A percentile compares a stretch with the other conserved stretches of the same genome.
Conservation (phyloP, 108 stramenopile species). For the Nitzschia palea region DNA sequence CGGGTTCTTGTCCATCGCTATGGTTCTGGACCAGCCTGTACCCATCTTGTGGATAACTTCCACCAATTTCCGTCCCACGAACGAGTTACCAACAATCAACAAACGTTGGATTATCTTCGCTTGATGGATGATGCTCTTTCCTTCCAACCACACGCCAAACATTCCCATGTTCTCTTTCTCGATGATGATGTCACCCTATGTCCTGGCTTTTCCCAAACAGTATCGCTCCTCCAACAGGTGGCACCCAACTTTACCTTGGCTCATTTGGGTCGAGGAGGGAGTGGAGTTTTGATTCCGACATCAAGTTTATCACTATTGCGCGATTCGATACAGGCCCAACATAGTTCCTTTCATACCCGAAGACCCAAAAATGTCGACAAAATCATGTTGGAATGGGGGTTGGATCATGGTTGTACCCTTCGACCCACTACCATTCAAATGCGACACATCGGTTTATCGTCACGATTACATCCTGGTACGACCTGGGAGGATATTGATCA, state of each 20-base stretch:
- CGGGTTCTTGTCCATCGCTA: neutral
- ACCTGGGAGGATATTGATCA: constrained; percentile 7
- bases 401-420: constrained; percentile 1
- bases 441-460: constrained; percentile 2
- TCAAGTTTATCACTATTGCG: neutral
- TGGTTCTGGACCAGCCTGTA: neutral
- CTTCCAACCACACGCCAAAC: neutral
- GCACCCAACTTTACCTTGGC: neutral
- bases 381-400: constrained; percentile 1
- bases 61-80: neutral
- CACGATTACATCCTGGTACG: neutral
- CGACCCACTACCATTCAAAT: constrained; percentile 14
- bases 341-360: neutral
- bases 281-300: neutral
- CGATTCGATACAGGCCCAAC: neutral
- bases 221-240: neutral
- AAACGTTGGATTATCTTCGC: neutral
- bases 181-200: constrained; percentile 2
- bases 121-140: neutral
- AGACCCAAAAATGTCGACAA: constrained; percentile 1
- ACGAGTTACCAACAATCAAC: neutral
- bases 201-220: neutral
- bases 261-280: constrained; percentile 3
- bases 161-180: neutral
- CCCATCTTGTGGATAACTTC: neutral